These are phyloP conservation scores for Trametes pubescens DNA, from an alignment of 1,284 basidiomycete genomes.

Conservation along the genomic window DNA sequence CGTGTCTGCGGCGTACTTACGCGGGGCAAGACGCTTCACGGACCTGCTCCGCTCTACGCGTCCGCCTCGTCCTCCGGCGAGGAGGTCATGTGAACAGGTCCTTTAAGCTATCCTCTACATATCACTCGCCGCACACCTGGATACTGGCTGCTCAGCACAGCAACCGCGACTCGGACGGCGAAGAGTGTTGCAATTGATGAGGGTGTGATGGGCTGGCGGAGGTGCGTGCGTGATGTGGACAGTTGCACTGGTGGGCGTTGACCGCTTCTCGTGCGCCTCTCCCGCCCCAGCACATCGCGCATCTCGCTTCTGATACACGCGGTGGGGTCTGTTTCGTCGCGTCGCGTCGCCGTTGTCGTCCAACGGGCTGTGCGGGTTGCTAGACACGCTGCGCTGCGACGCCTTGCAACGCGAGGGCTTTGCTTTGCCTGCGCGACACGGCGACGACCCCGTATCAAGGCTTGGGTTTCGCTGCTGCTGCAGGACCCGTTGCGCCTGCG, in stretches of 20 bases:
- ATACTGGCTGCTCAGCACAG: background rate
- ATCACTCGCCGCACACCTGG: no score
- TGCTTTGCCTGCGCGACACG: background rate
- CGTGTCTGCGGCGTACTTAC: background rate
- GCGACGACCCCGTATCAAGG: background rate
- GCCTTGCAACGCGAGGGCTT: background rate
- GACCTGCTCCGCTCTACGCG: background rate
- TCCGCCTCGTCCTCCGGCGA: no score
- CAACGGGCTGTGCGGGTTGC: background rate
- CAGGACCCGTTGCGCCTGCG: background rate
- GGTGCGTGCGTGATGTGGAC: background rate
- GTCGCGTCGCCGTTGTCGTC: background rate
- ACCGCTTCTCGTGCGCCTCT: constrained; percentile 7
- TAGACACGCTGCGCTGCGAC: background rate
- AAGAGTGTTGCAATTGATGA: background rate
- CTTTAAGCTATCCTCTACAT: no score
- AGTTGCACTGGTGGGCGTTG: background rate
- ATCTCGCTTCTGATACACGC: constrained; percentile 25
- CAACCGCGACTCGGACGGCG: background rate
- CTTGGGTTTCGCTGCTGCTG: background rate
- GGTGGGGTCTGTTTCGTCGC: constrained; percentile 19
- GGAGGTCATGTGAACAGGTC: background rate
- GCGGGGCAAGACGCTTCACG: background rate
- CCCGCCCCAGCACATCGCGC: background rate
- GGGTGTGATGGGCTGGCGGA: background rate